Evolutionary conservation across 2,329 filamentous ascomycete species (phyloP), one percentile per base, ranked within the genome.

Genomic region (Fusarium bulbicola): DNA sequence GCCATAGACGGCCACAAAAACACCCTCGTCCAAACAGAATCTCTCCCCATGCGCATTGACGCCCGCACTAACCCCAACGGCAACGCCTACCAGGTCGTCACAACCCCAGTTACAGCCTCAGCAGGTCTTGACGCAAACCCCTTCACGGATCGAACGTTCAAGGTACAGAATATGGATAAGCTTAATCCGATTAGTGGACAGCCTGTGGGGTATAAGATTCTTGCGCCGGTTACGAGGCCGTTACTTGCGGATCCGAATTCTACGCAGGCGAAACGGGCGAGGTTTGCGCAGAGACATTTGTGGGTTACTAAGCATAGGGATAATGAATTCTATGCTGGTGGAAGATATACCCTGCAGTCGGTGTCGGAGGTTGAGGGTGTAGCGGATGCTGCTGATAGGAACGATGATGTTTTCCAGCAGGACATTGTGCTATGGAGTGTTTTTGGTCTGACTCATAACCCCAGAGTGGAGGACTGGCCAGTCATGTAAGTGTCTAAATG

Each of bases 1-100:
- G 88, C 88, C 15, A 85, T 92, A 36, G 90, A 92, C 75, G 90
- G 90, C 5, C 83, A 86, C 66, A 79, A 81, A 1, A 92, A 92
- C 77, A 88, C 88, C 0, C 80, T 91, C 2, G 78, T 84, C 1
- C 79, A 83, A 13, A 81, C 84, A 40, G 83, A 85, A 28, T 81
- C 80, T 11, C 71, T 81, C 12, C 76, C 84, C 0, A 82, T 90
- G 71, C 85, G 84, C 0, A 85, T 85, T 74, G 77, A 82, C 21
- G 61, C 61, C 12, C 58, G 68, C 9, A 78, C 74, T 0, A 90
- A 90, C 74, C 88, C 87, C 1, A 85, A 87, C 74, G 88, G 88
- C 24, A 82, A 84, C 30, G 77, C 80, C 6, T 82, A 82, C 54
- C 75, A 80, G 47, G 82, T 46, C 79, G 81, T n/a, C 83, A 86